These are phyloP conservation scores for Amphibolis antarctica DNA, from an alignment of 106 monocot species.

Conservation along the genomic window DNA sequence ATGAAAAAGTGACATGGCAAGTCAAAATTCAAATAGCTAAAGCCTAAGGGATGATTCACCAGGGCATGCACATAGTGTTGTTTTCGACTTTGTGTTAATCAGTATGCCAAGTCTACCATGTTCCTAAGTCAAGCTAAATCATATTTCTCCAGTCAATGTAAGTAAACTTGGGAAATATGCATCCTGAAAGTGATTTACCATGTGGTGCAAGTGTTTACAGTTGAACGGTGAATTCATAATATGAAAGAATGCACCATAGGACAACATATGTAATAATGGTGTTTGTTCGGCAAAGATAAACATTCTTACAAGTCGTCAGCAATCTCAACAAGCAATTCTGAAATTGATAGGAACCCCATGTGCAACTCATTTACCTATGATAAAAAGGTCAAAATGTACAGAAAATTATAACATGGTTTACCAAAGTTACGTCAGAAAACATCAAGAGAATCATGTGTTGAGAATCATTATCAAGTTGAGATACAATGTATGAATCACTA, in stretches of 20 bases:
- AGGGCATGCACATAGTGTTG: too few species aligned
- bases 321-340: slow-evolving; percentile 86
- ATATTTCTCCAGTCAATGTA: too few species aligned
- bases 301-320: slow-evolving; percentile 87
- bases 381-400: not conserved
- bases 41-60: too few species aligned
- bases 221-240: too few species aligned
- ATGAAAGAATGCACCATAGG: too few species aligned
- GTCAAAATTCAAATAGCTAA: not conserved
- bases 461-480: not conserved
- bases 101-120: too few species aligned
- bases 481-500: too few species aligned
- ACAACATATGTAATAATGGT: not conserved
- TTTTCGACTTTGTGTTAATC: too few species aligned
- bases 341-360: slow-evolving; percentile 79
- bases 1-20: not conserved
- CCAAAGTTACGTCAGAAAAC: not conserved
- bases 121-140: too few species aligned
- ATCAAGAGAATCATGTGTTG: not conserved
- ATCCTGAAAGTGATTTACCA: too few species aligned
- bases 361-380: slow-evolving; percentile 75
- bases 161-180: too few species aligned
- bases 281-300: not conserved
- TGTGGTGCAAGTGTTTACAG: too few species aligned
- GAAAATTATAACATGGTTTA: not conserved